Conservation (phyloP, 805 yeast genomes). For the Metschnikowia matae region DNA sequence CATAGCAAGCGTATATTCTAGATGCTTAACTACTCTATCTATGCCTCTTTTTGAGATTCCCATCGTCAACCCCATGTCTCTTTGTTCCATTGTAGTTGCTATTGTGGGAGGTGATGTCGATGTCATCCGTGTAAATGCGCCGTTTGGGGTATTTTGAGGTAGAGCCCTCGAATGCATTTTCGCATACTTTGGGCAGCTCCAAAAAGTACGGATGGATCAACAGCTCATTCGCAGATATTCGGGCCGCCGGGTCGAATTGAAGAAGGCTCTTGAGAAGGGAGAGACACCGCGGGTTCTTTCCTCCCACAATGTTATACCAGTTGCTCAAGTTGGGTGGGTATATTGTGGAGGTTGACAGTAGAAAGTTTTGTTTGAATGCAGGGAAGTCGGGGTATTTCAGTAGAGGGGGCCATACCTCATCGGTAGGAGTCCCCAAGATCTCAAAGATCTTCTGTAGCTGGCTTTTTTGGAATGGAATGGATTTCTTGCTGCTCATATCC, state of each 20-base stretch:
- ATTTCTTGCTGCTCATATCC: conserved; percentile 74
- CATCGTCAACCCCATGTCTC: conserved; percentile 21
- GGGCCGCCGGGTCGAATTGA: conserved; percentile 75
- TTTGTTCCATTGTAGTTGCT: conserved; percentile 22
- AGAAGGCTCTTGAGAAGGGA: conserved; percentile 60
- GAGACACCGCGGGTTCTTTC: conserved; percentile 63
- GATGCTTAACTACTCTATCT: conserved; percentile 3
- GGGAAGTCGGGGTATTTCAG: conserved; percentile 78
- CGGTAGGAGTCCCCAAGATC: conserved; percentile 85
- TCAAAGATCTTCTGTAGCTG: conserved; percentile 89
- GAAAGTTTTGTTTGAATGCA: conserved; percentile 43
- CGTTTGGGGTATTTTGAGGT: conserved; percentile 77
- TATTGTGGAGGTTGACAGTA: conserved; percentile 39
- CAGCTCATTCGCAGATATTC: conserved; percentile 77
- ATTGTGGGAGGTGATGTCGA: conserved; percentile 52
- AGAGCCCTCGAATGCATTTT: conserved; percentile 77
- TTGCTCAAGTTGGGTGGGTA: conserved; percentile 68
- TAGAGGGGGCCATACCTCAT: conserved; percentile 75
- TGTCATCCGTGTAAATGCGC: conserved; percentile 82
- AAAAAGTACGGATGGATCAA: conserved; percentile 74
- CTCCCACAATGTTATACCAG: conserved; percentile 87
- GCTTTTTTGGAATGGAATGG: conserved; percentile 89
- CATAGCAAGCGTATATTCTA: neutral
- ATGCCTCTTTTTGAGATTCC: conserved; percentile 7
- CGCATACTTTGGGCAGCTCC: conserved; percentile 62